Percentiles rank a stretch among this genome's conserved stretches.
phyloP scores from a whole-genome alignment of 2,329 filamentous ascomycete species.

The Colletotrichum gigasporum region DNA sequence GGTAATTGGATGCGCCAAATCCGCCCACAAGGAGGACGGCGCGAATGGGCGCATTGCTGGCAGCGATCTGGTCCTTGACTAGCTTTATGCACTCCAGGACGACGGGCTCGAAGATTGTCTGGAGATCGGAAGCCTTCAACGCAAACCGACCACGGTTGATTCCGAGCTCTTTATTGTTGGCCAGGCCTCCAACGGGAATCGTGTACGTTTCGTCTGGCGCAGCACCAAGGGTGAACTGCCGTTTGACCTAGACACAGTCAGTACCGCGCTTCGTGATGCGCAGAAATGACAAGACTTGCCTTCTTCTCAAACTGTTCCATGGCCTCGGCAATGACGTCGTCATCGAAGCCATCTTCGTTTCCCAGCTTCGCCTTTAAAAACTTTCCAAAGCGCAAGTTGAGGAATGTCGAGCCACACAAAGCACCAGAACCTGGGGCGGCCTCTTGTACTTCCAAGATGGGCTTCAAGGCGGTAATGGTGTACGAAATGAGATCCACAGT shows the following conservation, averaged over 20 bases:
- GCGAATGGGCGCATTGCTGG: constrained; percentile 52
- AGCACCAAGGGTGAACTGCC: constrained; percentile 40
- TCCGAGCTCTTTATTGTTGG: constrained; percentile 47
- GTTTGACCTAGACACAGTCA: constrained; percentile 39
- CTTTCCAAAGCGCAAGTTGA: constrained; percentile 58
- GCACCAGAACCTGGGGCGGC: constrained; percentile 58
- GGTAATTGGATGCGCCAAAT: constrained; percentile 56
- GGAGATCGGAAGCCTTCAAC: constrained; percentile 49
- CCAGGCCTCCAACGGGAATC: constrained; percentile 47
- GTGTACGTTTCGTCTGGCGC: constrained; percentile 49
- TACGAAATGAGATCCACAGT: constrained; percentile 65
- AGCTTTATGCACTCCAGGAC: constrained; percentile 52
- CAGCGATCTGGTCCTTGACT: constrained; percentile 53
- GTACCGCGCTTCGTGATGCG: constrained; percentile 33
- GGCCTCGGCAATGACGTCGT: constrained; percentile 49
- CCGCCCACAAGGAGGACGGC: constrained; percentile 60
- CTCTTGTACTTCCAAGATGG: constrained; percentile 57
- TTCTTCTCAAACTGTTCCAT: constrained; percentile 55
- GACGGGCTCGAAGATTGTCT: constrained; percentile 54
- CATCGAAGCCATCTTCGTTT: constrained; percentile 52
- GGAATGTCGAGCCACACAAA: constrained; percentile 58
- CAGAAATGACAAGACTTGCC: constrained; percentile 32
- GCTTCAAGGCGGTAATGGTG: constrained; percentile 53
- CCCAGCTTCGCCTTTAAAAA: constrained; percentile 54
- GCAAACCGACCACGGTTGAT: constrained; percentile 47